A percentile compares a stretch with the other conserved stretches of the same genome.
Conservation (phyloP, 768 basidiomycete species). For the Agrocybe pediades region DNA sequence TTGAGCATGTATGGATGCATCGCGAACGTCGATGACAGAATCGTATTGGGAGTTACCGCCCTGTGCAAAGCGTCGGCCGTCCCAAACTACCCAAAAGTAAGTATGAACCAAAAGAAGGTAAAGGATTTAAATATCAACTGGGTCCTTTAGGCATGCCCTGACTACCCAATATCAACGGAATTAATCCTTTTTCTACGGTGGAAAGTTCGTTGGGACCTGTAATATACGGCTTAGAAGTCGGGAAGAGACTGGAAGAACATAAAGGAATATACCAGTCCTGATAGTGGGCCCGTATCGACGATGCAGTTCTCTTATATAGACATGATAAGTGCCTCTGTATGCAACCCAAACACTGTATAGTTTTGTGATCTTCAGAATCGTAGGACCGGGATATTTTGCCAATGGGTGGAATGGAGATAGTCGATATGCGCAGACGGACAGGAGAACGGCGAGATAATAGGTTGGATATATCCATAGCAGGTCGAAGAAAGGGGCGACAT, state of each 20-base stretch:
- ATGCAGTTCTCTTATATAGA: constrained; percentile 45
- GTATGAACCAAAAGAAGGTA: neutral
- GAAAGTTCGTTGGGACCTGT: constrained; percentile 51
- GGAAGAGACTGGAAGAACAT: neutral
- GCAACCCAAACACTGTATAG: constrained; percentile 34
- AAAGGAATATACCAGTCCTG: constrained; percentile 47
- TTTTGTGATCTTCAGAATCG: constrained; percentile 39
- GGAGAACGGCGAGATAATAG: constrained; percentile 12
- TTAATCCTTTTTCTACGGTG: constrained; percentile 31
- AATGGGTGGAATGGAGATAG: constrained; percentile 51
- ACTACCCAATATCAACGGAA: constrained; percentile 34
- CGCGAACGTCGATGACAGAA: constrained; percentile 30
- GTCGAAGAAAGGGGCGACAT: neutral
- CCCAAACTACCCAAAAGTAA: constrained; percentile 27
- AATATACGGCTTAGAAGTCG: neutral
- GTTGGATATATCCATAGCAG: neutral
- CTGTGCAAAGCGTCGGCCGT: constrained; percentile 25
- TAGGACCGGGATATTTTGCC: constrained; percentile 47
- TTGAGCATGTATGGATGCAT: constrained; percentile 32
- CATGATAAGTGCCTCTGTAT: constrained; percentile 40
- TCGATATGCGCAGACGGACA: constrained; percentile 36
- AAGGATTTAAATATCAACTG: constrained; percentile 18
- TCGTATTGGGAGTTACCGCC: constrained; percentile 11
- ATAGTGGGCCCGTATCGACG: constrained; percentile 53
- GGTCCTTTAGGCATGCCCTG: constrained; percentile 44